Base-by-base conservation (phyloP, 116 monocot species). In the Zostera marina region DNA sequence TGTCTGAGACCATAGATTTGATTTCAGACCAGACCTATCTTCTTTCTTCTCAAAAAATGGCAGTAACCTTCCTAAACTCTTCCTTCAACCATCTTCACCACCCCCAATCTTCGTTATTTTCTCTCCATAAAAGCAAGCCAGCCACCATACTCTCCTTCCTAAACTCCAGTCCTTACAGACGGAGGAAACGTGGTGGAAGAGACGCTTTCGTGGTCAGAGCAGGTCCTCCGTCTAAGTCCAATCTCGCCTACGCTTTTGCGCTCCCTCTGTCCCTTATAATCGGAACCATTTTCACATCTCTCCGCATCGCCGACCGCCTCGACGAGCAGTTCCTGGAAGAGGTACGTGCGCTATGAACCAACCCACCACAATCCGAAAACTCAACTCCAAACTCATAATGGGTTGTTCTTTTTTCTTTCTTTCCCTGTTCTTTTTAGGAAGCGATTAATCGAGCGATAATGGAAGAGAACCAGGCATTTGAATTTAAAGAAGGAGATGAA, bases 251-350 rank as follows among this genome's bases (percentile, higher is more conserved):
- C 11, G 87, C 75, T n/a, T 79, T 87, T 63, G 72, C 84, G 11
- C 66, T 93, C 47, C 93, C 93, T 2, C 66, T 88, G 46, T 88
- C 93, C 17, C 84, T 87, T 56, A 62, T 93, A 60, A 56, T 71
- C 52, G 87, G 78, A 68, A 93, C 93, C 53, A 41, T 84, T 56
- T 58, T 88, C 59, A 71, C 76, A 16, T 77, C 88, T 64, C 47
- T 75, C 66, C 71, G 81, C 22, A 61, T 88, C 61, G 70, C 81
- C 43, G 84, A 84, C 54, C 23, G 56, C 4, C 88, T 88, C 39
- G 88, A 93, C 63, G 76, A 93, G 75, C 59, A 73, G 60, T 93
- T 65, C 68, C 63, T 93, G 0, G 63, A 88, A 46, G 93, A 93
- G 74, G 88, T 93, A 63, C 66, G 48, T 2, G 7, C 2, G 20